phyloP scores from a whole-genome alignment of 805 yeast species.

The Dipodascus albidus region DNA sequence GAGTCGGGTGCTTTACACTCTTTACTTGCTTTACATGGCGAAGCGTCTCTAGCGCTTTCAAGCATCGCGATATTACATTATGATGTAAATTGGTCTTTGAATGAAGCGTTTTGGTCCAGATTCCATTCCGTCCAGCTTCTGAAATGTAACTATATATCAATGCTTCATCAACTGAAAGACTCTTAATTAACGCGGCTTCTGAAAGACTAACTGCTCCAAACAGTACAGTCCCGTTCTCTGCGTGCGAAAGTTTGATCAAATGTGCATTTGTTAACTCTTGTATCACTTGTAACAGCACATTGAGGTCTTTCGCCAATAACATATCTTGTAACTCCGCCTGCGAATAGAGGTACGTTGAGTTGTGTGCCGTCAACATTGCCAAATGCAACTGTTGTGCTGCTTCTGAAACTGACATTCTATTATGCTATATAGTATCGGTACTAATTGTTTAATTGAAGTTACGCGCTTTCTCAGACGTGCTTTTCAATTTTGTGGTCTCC shows the following conservation, averaged over 20 bases:
- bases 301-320: not conserved
- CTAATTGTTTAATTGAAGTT: no score
- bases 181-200: conserved; percentile 56
- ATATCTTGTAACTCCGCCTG: conserved; percentile 1
- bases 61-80: conserved; percentile 66
- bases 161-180: conserved; percentile 67
- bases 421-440: no score
- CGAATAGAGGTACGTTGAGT: not conserved
- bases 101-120: conserved; percentile 83
- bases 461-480: no score
- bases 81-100: conserved; percentile 80
- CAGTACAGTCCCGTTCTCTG: conserved; percentile 45
- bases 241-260: conserved; percentile 55
- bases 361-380: not conserved
- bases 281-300: conserved; percentile 29
- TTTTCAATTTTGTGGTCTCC: no score
- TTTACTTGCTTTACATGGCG: conserved; percentile 68
- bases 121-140: conserved; percentile 79
- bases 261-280: conserved; percentile 40
- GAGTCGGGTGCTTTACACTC: conserved; percentile 67
- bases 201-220: conserved; percentile 61
- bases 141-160: conserved; percentile 71
- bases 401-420: not conserved
- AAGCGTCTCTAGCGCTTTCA: conserved; percentile 66
- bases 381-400: not conserved